Evolutionary conservation across 2,329 filamentous ascomycete genomes (phyloP), one percentile per base, ranked within the genome.

Genomic region (Bipolaris gigantea): DNA sequence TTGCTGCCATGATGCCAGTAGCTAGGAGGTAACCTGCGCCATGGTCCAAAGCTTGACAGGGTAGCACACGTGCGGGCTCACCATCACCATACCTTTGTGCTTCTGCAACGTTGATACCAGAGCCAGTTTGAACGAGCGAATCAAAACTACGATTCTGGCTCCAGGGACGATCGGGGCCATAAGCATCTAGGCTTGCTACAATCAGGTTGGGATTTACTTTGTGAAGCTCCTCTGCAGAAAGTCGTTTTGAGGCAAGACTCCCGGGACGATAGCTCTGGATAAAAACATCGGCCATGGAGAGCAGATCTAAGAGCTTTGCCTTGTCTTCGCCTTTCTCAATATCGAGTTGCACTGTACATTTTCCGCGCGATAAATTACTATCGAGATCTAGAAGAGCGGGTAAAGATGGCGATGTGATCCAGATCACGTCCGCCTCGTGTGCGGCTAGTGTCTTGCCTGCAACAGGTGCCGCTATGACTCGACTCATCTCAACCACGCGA

Each of bases 21-120:
- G 83, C 81, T 0, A 86, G 74, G 18, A 85, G 72, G 49, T 82
- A 85, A 0, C 83, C 83, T 0, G 75, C 76, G 0, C 76, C 80
- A 55, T 85, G 81, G 62, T 86, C 83, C 0, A 85, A 73, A 0
- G 79, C 82, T 65, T 85, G 83, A 49, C 79, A 83, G 0, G 83
- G 83, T 30, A 78, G 70, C 0, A 77, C 69, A 1, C 76, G 74
- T 0, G 79, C 77, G 0, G 70, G 50, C 42, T 79, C 76, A 0
- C 73, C 75, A 0, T 63, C 54, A 2, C 72, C 76, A 19, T 65
- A 77, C 41, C 78, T 75, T 50, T 79, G 73, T 0, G 82, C 82
- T 60, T 85, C 83, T 0, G 80, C 80, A 1, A 82, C 73, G 40
- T 85, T 85, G 66, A 85, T 77, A 0, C 83, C 83, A 0, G 80